Base-by-base conservation (phyloP, 768 basidiomycete genomes). In the Basidioascus undulatus region DNA sequence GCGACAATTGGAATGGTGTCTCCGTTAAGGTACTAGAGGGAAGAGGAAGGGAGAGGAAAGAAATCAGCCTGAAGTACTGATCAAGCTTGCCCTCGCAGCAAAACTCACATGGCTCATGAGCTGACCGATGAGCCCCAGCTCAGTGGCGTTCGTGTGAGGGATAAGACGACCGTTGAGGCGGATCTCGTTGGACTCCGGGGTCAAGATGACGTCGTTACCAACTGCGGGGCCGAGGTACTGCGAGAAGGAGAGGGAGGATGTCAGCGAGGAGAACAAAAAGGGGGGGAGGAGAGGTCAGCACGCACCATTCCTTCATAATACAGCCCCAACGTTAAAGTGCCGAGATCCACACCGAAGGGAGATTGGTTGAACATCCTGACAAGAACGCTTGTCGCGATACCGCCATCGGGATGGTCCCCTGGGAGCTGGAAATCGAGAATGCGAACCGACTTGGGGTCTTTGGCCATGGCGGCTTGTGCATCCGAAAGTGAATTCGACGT, bases 21-120 rank as follows among this genome's bases (percentile, higher is more conserved):
- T 19, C 72, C 65, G 49, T 80, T 78, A 47, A 80, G 59, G 51
- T 76, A 78, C 35, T n/a, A n/a, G n/a, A n/a, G n/a, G n/a, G n/a
- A n/a, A n/a, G n/a, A n/a, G n/a, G n/a, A n/a, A n/a, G n/a, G n/a
- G n/a, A n/a, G n/a, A n/a, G n/a, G n/a, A n/a, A n/a, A n/a, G n/a
- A n/a, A n/a, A n/a, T n/a, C n/a, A n/a, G n/a, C n/a, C n/a, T n/a
- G n/a, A n/a, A n/a, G n/a, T n/a, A n/a, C n/a, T n/a, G n/a, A n/a
- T n/a, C n/a, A n/a, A n/a, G n/a, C n/a, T n/a, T n/a, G n/a, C n/a
- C n/a, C n/a, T n/a, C n/a, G n/a, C n/a, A n/a, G n/a, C n/a, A n/a
- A n/a, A n/a, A n/a, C n/a, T n/a, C n/a, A n/a, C n/a, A n/a, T 69
- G 67, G 13, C 73, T 75, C 55, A 79, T 79, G 32, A 79, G 59